phyloP scores from a whole-genome alignment of 2,329 filamentous ascomycete species.

The Ophiostoma ips region DNA sequence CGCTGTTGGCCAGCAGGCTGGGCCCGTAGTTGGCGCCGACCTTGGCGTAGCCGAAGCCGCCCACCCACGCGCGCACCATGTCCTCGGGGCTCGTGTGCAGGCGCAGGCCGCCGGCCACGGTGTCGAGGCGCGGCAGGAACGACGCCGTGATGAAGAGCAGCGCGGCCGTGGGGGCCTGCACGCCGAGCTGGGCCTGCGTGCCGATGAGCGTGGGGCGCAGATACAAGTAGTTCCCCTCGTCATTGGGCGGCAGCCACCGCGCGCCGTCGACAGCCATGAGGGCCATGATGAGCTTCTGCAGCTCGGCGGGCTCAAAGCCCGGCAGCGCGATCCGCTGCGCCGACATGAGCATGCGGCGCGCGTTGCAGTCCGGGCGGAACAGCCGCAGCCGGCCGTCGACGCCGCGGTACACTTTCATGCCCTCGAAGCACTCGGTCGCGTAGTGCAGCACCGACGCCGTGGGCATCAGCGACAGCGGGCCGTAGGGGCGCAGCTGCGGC shows the following conservation, averaged over 20 bases:
- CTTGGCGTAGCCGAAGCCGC: conserved; percentile 85
- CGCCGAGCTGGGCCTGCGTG: conserved; percentile 65
- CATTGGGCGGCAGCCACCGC: conserved; percentile 57
- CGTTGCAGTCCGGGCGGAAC: conserved; percentile 65
- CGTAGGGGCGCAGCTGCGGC: conserved; percentile 64
- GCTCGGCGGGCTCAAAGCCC: conserved; percentile 53
- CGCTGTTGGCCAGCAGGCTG: conserved; percentile 60
- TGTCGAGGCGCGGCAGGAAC: conserved; percentile 45
- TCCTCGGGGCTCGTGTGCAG: conserved; percentile 69
- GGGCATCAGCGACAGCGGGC: conserved; percentile 63
- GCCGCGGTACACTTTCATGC: conserved; percentile 68
- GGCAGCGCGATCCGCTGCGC: conserved; percentile 59
- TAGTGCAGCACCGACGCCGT: conserved; percentile 76
- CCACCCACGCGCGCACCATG: conserved; percentile 82
- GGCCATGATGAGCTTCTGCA: conserved; percentile 59
- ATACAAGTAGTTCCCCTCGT: conserved; percentile 78
- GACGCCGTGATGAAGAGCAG: conserved; percentile 70
- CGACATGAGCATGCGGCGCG: conserved; percentile 47
- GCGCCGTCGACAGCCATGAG: conserved; percentile 60
- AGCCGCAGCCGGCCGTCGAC: conserved; percentile 59
- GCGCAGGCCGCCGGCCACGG: conserved; percentile 45
- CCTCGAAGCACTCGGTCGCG: conserved; percentile 84
- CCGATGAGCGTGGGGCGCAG: conserved; percentile 79
- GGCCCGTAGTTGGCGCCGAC: conserved; percentile 91
- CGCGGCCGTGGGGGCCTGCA: conserved; percentile 68